Evolutionary conservation across 768 basidiomycete species (phyloP), one percentile per base, ranked within the genome.

Genomic region (Glaciozyma martinii): DNA sequence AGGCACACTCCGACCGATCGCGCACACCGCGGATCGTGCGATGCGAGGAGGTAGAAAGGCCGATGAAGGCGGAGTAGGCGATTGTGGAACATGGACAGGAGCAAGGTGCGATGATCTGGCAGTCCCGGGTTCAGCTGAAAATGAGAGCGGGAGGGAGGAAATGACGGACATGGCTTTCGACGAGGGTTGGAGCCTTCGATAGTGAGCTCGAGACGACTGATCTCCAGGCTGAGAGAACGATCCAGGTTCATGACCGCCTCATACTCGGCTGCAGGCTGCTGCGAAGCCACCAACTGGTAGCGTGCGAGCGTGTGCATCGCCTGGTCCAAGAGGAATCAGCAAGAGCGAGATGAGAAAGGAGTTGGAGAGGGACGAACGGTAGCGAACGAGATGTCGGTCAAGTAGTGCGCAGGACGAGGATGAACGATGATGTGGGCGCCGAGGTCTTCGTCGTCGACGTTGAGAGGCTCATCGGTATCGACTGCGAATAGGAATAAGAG

Each of bases 391-490:
- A 29, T 8, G 21, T 55, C 54, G 8, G 54, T 37, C 8, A 55
- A n/a, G 19, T 55, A 37, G 9, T 55, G 32, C 5, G 33, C 21
- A n/a, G 54, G 54, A 21, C 54, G 54, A 30, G 32, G 32, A 8
- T 55, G 32, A 18, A 55, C 54, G 30, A 25, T 21, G 8, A 55
- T 23, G 21, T 55, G 18, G 19, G 33, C 12, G 21, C 54, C 54
- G 33, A 55, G 54, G 54, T 55, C 54, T 32, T 33, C 54, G 33
- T 55, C 54, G 16, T 55, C 54, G 21, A 55, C 54, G 21, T 55
- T 55, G 21, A 55, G 21, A 6, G 54, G 54, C 27, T 32, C 30
- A n/a, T 55, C 54, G 27, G 54, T 55, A 37, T 55, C 54, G 33
- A 55, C 54, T 55, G 54, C 21, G 8, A 3, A 37, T 12, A 23